Evolutionary conservation across 2,329 filamentous ascomycete species (phyloP), one percentile per base, ranked within the genome.

Genomic region (Botryotinia globosa): DNA sequence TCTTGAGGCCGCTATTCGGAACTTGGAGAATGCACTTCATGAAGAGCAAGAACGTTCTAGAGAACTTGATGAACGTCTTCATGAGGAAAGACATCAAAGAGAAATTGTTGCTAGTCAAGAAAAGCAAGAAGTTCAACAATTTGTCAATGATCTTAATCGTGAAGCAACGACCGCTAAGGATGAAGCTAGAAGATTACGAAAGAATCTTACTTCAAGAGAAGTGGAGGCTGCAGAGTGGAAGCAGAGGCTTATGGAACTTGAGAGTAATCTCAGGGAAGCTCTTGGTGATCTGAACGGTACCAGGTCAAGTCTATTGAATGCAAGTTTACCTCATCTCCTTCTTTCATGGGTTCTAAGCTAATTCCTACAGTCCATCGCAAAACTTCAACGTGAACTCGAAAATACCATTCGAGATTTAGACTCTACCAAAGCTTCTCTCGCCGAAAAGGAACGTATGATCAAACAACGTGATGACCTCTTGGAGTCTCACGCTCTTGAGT

Each of bases 101-200:
- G 95, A 98, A 81, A 88, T 94, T 66, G 88, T 98, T 71, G 93
- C 94, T 64, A 92, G 89, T 79, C 91, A 93, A 79, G 94, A 97
- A 83, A 97, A 98, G 84, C 92, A 97, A 80, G 95, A 98, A 80
- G 92, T 97, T 69, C 94, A 98, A 83, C 92, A 95, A 81, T 89
- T 97, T 75, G 90, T 98, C 80, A 95, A 97, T 79, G 94, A 98
- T 76, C 90, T 98, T 76, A 98, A 98, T 80, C 87, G 90, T 58
- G 94, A 98, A 82, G 88, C 91, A 37, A 91, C 91, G 8, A 86
- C 87, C 42, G 90, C 93, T 75, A 97, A 96, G 83, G 96, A 98
- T 75, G 96, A 98, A 80, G 88, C 90, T 39, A 88, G 94, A 75
- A 89, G 89, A 79, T 85, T 98, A 76, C 91, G 93, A 79, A 96